Evolutionary conservation across 495 filamentous ascomycete genomes (phyloP).

Genomic region (Aspergillus ellipticus): DNA sequence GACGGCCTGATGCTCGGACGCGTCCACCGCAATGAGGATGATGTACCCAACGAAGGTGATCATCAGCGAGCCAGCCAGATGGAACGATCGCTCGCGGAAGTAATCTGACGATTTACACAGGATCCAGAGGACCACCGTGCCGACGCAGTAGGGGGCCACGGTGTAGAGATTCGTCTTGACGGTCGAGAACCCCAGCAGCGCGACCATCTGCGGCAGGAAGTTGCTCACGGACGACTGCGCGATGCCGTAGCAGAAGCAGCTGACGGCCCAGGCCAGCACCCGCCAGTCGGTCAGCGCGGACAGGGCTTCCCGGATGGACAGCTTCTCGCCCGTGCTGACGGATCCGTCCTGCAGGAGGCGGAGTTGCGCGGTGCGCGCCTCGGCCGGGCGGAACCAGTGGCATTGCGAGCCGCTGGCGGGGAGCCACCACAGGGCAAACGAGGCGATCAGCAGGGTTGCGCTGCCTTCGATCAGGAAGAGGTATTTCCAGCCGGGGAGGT

Average conservation of each 20-base stretch:
- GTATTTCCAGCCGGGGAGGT: conserved; percentile 59
- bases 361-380: conserved; percentile 63
- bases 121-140: conserved; percentile 62
- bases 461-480: conserved; percentile 71
- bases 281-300: conserved; percentile 58
- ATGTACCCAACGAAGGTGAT: conserved; percentile 70
- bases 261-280: conserved; percentile 61
- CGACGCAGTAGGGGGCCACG: conserved; percentile 64
- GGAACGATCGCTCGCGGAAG: conserved; percentile 61
- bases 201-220: conserved; percentile 69
- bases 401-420: conserved; percentile 59
- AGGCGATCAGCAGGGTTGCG: conserved; percentile 57
- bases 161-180: conserved; percentile 74
- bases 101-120: conserved; percentile 62
- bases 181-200: conserved; percentile 53
- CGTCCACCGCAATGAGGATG: conserved; percentile 62
- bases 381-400: conserved; percentile 55
- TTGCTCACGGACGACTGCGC: conserved; percentile 64
- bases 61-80: conserved; percentile 64
- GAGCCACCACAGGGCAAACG: conserved; percentile 65
- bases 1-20: conserved; percentile 49
- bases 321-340: conserved; percentile 64
- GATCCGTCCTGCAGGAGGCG: conserved; percentile 70
- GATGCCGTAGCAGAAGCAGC: conserved; percentile 56
- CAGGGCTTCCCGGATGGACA: conserved; percentile 59